These are phyloP conservation scores for Wickerhamomyces alni DNA, from an alignment of 805 yeast species.

Conservation along the genomic window DNA sequence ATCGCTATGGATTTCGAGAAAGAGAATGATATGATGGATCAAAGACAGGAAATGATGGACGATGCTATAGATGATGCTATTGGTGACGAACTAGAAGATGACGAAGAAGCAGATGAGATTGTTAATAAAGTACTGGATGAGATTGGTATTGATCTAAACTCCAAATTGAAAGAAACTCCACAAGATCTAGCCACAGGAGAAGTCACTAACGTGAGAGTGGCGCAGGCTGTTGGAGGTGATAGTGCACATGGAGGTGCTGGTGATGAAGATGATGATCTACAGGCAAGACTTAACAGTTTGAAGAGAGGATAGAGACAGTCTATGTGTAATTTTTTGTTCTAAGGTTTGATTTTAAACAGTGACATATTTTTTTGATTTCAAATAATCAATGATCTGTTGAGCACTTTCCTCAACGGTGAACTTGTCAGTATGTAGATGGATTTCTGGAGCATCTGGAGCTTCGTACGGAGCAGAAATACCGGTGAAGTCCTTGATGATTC, in stretches of 20 bases:
- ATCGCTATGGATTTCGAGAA: slow-evolving; percentile 94
- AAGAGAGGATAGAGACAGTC: slow-evolving; percentile 47
- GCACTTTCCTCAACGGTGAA: slow-evolving; percentile 79
- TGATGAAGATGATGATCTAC: slow-evolving; percentile 73
- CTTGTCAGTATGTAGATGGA: slow-evolving; percentile 70
- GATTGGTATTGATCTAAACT: slow-evolving; percentile 79
- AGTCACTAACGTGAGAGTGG: slow-evolving; percentile 34
- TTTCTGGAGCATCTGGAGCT: slow-evolving; percentile 81
- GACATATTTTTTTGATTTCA: slow-evolving; percentile 40
- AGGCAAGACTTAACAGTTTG: slow-evolving; percentile 80
- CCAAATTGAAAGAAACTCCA: slow-evolving; percentile 42
- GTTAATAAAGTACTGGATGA: slow-evolving; percentile 91
- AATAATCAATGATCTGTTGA: slow-evolving; percentile 59
- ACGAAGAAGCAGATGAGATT: slow-evolving; percentile 86
- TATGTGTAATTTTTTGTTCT: no score
- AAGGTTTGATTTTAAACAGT: slow-evolving; percentile 1
- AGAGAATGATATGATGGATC: slow-evolving; percentile 96
- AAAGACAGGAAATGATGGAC: slow-evolving; percentile 97
- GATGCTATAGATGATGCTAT: slow-evolving; percentile 96
- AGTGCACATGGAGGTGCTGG: slow-evolving; percentile 12
- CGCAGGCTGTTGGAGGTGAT: slow-evolving; percentile 48
- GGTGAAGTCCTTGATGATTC: slow-evolving; percentile 88
- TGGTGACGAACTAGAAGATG: slow-evolving; percentile 86
- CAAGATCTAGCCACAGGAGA: slow-evolving; percentile 24
- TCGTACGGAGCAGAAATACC: slow-evolving; percentile 96